A percentile compares a stretch with the other conserved stretches of the same genome.
phyloP scores from a whole-genome alignment of 108 stramenopile genomes.

The Hondaea fermentalgiana region DNA sequence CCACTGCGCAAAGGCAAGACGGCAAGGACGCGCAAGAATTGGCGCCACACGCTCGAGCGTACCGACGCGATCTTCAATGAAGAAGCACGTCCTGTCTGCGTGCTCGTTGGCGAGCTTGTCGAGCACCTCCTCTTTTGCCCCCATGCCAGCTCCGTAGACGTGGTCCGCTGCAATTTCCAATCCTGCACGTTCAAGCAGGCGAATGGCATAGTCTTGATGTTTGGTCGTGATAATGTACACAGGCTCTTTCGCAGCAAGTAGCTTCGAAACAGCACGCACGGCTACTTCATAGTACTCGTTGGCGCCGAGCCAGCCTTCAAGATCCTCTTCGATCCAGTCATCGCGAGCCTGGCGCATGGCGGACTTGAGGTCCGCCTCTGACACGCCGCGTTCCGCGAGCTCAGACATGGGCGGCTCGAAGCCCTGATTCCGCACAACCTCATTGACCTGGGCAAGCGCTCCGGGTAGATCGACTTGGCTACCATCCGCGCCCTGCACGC shows the following conservation, averaged over 20 bases:
- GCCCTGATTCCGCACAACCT: background rate
- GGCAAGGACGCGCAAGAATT: background rate
- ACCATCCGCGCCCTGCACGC: background rate
- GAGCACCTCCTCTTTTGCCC: background rate
- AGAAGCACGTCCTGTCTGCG: background rate
- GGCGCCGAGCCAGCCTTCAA: conserved; percentile 1
- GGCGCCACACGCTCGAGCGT: background rate
- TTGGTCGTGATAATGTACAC: conserved; percentile 15
- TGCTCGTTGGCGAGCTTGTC: background rate
- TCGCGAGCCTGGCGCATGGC: background rate
- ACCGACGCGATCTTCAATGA: background rate
- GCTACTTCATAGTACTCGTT: background rate
- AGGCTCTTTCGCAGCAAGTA: background rate
- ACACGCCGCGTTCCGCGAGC: background rate
- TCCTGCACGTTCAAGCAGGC: background rate
- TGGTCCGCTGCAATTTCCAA: background rate
- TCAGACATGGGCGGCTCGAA: background rate
- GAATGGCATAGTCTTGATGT: background rate
- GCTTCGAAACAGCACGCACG: background rate
- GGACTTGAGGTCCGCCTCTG: background rate
- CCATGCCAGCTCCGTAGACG: background rate
- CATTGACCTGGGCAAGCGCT: background rate
- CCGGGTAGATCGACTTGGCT: background rate
- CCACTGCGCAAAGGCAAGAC: background rate
- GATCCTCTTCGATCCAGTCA: background rate